phyloP scores from a whole-genome alignment of 73 alveolate genomes.

The Halteria grandinella region DNA sequence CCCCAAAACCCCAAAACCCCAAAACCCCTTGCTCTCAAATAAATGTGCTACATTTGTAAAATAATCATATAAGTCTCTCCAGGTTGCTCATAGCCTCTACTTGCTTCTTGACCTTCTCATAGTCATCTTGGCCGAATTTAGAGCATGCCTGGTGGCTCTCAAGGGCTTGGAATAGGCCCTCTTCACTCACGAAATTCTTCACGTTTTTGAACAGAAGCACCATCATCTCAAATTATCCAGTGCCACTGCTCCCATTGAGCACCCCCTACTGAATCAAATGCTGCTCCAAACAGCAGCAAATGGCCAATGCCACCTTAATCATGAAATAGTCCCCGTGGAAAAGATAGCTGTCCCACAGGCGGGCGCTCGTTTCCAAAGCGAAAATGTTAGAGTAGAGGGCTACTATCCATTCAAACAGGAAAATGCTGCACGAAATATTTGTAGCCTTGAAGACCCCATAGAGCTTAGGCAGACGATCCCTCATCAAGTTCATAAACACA shows the following conservation, averaged over 20 bases:
- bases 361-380: conserved; percentile 55
- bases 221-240: conserved; percentile 53
- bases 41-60: background rate
- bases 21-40: no score
- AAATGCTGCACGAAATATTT: conserved; percentile 53
- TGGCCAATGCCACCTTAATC: conserved; percentile 54
- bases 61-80: conserved; percentile 44
- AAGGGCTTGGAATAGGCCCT: conserved; percentile 45
- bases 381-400: conserved; percentile 61
- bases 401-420: conserved; percentile 74
- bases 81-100: conserved; percentile 7
- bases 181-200: conserved; percentile 58
- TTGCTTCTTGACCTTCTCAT: conserved; percentile 19
- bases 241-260: no score
- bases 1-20: no score
- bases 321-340: conserved; percentile 62
- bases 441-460: conserved; percentile 69
- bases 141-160: no score
- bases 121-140: conserved; percentile 47
- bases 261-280: no score
- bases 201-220: conserved; percentile 58
- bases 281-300: conserved; percentile 47
- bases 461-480: conserved; percentile 75
- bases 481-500: conserved; percentile 45
- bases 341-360: conserved; percentile 63